Evolutionary conservation across 1,284 basidiomycete genomes (phyloP), one percentile per base, ranked within the genome.

Genomic region (Trichosporon ovoides): DNA sequence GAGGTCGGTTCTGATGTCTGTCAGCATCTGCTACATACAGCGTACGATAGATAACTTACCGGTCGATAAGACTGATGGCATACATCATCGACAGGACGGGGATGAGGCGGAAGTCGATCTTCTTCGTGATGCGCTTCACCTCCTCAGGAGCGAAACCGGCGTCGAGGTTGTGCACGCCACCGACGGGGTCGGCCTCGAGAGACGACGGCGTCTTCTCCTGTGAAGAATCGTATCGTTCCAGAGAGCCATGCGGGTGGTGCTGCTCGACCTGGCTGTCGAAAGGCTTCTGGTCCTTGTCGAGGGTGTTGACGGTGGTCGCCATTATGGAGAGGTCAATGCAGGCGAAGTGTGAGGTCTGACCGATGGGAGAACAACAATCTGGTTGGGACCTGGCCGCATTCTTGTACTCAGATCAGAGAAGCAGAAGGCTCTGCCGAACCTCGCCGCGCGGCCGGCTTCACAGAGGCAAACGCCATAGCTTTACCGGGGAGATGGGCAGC

Each of bases 1-100:
- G 69, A 74, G 38, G 67, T 68, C 38, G 68, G 66, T 52, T 2
- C 43, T 48, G 43, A 3, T 12, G 12, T n/a, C 28, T 9, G 43
- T 48, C 28, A 48, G 43, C 38, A 20, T 40, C 38, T 46, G 22
- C 40, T 14, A 40, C 38, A 40, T 40, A 5, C 40, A 6, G n/a
- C 22, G 7, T 28, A 14, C 40, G 22, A 22, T 46, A n/a, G 6
- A 11, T 10, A 16, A 48, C 43, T 48, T 28, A 48, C 43, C 51
- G 43, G 51, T 64, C 55, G 28, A 61, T 60, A 20, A 64, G 52
- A 13, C 52, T 57, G 49, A 60, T 53, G 35, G 50, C 52, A 48
- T 64, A 64, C 59, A 64, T 61, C 55, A 56, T 58, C 3, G 52
- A 28, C 2, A 62, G 61, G 6, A 59, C 38, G 18, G 60, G 63